Evolutionary conservation across 805 yeast genomes (phyloP).

Genomic region (Myxozyma sirexii): DNA sequence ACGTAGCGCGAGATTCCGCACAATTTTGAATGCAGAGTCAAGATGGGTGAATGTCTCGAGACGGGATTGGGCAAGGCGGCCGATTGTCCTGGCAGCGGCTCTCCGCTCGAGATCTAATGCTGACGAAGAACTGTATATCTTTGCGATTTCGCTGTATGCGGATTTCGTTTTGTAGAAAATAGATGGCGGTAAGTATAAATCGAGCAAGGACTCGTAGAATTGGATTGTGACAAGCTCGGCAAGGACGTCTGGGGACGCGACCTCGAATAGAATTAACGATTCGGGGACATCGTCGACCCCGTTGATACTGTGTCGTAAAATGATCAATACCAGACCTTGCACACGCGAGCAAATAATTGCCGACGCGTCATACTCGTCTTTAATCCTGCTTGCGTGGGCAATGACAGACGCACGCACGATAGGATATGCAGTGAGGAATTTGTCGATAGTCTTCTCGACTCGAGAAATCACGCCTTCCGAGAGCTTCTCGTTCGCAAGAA

Average conservation of each 20-base stretch:
- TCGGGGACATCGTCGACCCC: constrained; percentile 25
- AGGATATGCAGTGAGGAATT: constrained; percentile 6
- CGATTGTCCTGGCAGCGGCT: constrained; percentile 25
- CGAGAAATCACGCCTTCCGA: constrained; percentile 23
- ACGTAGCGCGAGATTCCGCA: constrained; percentile 15
- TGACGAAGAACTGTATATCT: not conserved
- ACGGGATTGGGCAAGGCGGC: constrained; percentile 15
- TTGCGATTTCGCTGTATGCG: constrained; percentile 16
- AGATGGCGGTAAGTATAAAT: constrained; percentile 25
- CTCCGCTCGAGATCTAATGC: constrained; percentile 13
- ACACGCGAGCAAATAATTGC: constrained; percentile 19
- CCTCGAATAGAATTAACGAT: constrained; percentile 5
- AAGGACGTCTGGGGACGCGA: constrained; percentile 20
- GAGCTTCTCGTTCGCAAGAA: constrained; percentile 14
- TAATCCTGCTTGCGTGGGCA: not conserved
- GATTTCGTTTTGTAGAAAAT: constrained; percentile 11
- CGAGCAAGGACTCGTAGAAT: constrained; percentile 26
- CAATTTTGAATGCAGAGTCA: constrained; percentile 9
- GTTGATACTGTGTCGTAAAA: constrained; percentile 8
- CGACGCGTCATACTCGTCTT: not conserved
- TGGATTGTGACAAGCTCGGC: constrained; percentile 21
- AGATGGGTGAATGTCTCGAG: constrained; percentile 14
- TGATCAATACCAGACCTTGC: constrained; percentile 18
- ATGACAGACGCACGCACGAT: constrained; percentile 6
- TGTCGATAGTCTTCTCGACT: constrained; percentile 17